Conservation (phyloP, 805 yeast species). For the Teunomyces aglyptinius region DNA sequence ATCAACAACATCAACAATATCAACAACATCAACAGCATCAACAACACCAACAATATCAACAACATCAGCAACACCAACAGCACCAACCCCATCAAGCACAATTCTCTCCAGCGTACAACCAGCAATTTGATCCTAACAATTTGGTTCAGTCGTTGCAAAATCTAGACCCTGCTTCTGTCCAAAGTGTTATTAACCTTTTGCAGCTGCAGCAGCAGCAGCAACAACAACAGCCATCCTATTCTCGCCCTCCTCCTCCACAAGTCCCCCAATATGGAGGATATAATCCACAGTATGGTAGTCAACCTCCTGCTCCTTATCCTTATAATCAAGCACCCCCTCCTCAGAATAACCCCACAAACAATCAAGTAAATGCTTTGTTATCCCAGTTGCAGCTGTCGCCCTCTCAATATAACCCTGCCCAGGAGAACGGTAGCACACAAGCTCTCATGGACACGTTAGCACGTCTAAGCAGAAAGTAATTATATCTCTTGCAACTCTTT, state of each 20-base stretch:
- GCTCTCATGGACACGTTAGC: conserved; percentile 38
- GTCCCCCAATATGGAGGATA: conserved; percentile 1
- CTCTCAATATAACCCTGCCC: conserved; percentile 12
- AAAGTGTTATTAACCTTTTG: conserved; percentile 28
- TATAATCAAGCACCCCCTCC: conserved; percentile 12
- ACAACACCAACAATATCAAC: conserved; percentile 3
- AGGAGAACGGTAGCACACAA: conserved; percentile 18
- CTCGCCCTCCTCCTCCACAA: neutral
- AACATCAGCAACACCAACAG: conserved; percentile 3
- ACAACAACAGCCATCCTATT: conserved; percentile 9
- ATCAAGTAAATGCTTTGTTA: conserved; percentile 26
- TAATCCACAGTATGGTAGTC: conserved; percentile 3
- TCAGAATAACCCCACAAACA: conserved; percentile 14
- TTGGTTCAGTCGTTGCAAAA: conserved; percentile 19
- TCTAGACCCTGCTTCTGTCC: conserved; percentile 34
- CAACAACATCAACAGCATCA: conserved; percentile 3
- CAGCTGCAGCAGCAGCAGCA: conserved; percentile 27
- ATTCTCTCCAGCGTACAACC: conserved; percentile 2
- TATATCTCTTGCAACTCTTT: neutral
- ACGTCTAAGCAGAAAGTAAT: conserved; percentile 30
- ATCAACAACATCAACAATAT: neutral
- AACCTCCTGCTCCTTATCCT: conserved; percentile 5
- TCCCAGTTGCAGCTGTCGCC: conserved; percentile 23
- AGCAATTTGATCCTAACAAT: conserved; percentile 6
- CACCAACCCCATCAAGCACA: conserved; percentile 4